A percentile compares a stretch with the other conserved stretches of the same genome.
Evolutionary conservation across 139 green algal genomes (phyloP).

Genomic region (Micractinium conductrix): DNA sequence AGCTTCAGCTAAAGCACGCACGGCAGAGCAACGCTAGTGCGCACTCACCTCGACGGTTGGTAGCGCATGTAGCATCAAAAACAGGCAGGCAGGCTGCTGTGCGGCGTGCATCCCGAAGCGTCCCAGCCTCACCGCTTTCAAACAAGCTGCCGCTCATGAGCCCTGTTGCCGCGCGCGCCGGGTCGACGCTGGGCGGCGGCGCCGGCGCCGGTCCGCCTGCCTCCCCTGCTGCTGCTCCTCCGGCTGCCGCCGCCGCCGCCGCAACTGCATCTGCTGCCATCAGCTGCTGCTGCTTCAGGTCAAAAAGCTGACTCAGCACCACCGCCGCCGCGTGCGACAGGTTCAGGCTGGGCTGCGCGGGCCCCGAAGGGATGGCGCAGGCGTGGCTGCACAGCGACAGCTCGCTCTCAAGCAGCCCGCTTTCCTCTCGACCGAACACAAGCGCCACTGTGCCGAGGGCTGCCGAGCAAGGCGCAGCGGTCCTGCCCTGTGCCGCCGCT

Average conservation of each 20-base stretch:
- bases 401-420: constrained; percentile 72
- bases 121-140: background rate
- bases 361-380: constrained; percentile 74
- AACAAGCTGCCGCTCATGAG: background rate
- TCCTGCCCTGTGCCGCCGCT: background rate
- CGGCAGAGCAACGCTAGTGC: too few relatives aligned
- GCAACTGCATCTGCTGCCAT: background rate
- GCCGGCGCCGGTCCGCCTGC: background rate
- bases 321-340: constrained; percentile 78
- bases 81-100: background rate
- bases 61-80: too few relatives aligned
- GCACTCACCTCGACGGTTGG: too few relatives aligned
- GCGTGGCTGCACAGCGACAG: constrained; percentile 71
- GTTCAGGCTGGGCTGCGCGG: constrained; percentile 71
- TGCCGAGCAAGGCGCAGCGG: background rate
- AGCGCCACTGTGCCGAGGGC: constrained; percentile 54
- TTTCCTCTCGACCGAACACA: constrained; percentile 85
- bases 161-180: background rate
- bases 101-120: too few relatives aligned
- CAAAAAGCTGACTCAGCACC: constrained; percentile 62
- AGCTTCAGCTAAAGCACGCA: too few relatives aligned
- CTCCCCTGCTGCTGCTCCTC: background rate
- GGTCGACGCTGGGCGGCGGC: background rate
- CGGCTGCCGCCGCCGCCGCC: background rate
- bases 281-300: constrained; percentile 31